phyloP scores from a whole-genome alignment of 73 alveolate genomes.

The Paramecium pentaurelia region DNA sequence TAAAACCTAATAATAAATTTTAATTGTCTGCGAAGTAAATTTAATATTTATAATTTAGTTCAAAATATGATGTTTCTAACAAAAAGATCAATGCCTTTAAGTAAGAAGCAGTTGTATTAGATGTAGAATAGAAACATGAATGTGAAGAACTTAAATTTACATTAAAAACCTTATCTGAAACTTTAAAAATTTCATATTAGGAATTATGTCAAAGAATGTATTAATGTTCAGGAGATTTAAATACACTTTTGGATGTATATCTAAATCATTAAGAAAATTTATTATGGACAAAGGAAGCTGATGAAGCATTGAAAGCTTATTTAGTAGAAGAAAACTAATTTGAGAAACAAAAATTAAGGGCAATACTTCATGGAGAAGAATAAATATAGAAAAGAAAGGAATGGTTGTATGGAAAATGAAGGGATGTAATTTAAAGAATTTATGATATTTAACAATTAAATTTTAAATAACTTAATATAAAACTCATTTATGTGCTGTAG shows the following conservation, averaged over 20 bases:
- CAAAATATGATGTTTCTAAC: not conserved
- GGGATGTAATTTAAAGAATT: not conserved
- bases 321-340: not conserved
- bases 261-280: not conserved
- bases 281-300: constrained; percentile 42
- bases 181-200: not conserved
- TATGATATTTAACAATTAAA: not conserved
- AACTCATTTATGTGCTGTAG: constrained; percentile 25
- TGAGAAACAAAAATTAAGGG: not conserved
- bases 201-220: not conserved
- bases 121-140: not conserved
- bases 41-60: not conserved
- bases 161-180: not conserved
- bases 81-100: not conserved
- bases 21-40: constrained; percentile 14
- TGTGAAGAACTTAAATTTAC: not conserved
- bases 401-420: constrained; percentile 14
- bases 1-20: not conserved
- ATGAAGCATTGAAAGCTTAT: not conserved
- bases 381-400: not conserved
- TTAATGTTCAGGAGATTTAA: constrained; percentile 33
- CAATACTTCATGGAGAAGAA: not conserved
- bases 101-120: not conserved
- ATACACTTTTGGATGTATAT: constrained; percentile 1
- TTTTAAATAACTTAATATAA: not conserved